Evolutionary conservation across 352 stramenopile species (phyloP), one percentile per base, ranked within the genome.

Genomic region (Phytophthora sp.): DNA sequence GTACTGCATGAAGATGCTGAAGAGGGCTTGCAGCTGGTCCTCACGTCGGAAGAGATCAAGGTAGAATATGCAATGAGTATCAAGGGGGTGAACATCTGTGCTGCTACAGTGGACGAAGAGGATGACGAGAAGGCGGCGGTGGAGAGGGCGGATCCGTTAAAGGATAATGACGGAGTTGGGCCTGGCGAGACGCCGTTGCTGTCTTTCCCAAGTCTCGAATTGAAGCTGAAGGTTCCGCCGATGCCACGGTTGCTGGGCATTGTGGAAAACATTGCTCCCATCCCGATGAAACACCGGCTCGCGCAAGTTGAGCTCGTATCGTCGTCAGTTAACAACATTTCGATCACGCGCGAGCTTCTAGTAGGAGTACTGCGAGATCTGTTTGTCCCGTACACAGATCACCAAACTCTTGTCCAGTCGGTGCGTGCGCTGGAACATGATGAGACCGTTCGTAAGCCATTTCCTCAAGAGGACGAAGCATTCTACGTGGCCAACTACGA

Each of bases 401-500:
- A 87, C 50, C 78, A 85, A 38, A 62, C 69, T 13, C 43, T 85
- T 15, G 79, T 89, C 3, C 69, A 87, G 44, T 76, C 76, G 13
- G 53, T 87, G n/a, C 77, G 77, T 5, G 55, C 77, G 12, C 43
- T 76, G 15, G 79, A 86, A 38, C 64, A 76, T 2, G 77, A 87
- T 34, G 62, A 79, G 17, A 66, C 69, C 20, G 62, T 77, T 31
- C 66, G 42, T 11, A 77, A 81, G 35, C 53, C 59, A 6, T 54
- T 88, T 10, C 73, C 56, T 1, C 38, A 59, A n/a, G 78, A 87
- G n/a, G 72, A 89, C 28, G 56, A 70, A 24, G 27, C 32, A 1
- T 89, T 88, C 64, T 88, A 89, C 46, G 46, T 83, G 27, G 66
- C 42, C 4, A 82, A 87, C 44, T 85, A 69, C 34, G 66, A 72